phyloP scores from a whole-genome alignment of 2,329 filamentous ascomycete species.

The Tolypocladium pustulatum region DNA sequence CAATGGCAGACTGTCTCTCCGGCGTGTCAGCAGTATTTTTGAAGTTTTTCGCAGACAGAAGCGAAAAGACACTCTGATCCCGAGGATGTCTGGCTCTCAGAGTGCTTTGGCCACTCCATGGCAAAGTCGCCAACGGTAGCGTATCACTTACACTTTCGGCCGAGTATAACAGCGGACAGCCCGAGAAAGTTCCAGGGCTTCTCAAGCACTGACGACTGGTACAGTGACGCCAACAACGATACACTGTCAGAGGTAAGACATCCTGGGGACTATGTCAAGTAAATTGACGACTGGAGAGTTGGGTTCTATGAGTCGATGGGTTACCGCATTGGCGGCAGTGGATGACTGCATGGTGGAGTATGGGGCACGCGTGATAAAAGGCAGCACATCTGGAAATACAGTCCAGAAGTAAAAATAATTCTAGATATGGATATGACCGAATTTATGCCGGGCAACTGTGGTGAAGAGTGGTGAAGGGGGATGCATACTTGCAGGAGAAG shows the following conservation, averaged over 20 bases:
- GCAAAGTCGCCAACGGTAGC: slow-evolving; percentile 40
- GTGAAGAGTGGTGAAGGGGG: slow-evolving; percentile 8
- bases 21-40: slow-evolving; percentile 41
- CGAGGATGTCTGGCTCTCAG: slow-evolving; percentile 46
- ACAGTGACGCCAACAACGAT: slow-evolving; percentile 8
- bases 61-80: slow-evolving; percentile 33
- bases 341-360: slow-evolving; percentile 33
- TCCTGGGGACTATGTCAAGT: slow-evolving; percentile 20
- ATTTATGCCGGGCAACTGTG: slow-evolving; percentile 37
- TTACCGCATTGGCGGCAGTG: slow-evolving; percentile 43
- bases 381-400: slow-evolving; percentile 44
- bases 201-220: too few relatives aligned
- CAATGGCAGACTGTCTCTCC: slow-evolving; percentile 27
- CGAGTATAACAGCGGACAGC: slow-evolving; percentile 30
- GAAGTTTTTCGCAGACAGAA: slow-evolving; percentile 38
- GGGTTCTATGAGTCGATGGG: slow-evolving; percentile 48
- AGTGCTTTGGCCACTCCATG: slow-evolving; percentile 38
- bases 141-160: slow-evolving; percentile 37
- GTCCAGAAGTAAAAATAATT: slow-evolving; percentile 48
- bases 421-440: slow-evolving; percentile 42
- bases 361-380: slow-evolving; percentile 38
- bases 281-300: slow-evolving; percentile 38
- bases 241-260: neutral
- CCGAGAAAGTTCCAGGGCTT: slow-evolving; percentile 8
- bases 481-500: too few relatives aligned